phyloP scores from a whole-genome alignment of 2,329 filamentous ascomycete species.

The Apiospora phragmitis region DNA sequence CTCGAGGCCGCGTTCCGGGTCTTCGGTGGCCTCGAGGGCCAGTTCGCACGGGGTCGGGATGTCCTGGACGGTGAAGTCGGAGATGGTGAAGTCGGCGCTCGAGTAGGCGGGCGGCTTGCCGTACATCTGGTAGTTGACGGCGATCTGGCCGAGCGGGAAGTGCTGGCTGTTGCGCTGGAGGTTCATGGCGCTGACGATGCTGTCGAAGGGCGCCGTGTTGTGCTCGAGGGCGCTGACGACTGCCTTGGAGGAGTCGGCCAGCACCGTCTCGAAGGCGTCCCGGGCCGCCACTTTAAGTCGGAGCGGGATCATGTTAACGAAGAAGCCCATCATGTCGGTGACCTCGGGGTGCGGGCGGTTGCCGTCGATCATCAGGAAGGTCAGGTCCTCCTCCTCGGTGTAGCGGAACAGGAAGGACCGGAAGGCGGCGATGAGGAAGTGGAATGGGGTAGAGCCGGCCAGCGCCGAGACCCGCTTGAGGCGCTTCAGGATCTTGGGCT shows the following conservation, averaged over 20 bases:
- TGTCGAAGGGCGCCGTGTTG: not conserved
- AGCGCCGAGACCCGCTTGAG: too few relatives aligned
- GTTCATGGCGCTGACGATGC: not conserved
- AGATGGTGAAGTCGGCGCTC: not conserved
- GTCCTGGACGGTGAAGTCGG: not conserved
- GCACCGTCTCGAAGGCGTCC: too few relatives aligned
- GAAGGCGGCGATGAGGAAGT: not conserved
- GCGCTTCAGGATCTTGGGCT: too few relatives aligned
- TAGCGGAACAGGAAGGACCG: not conserved
- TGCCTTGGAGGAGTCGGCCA: not conserved
- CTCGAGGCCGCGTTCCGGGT: not conserved
- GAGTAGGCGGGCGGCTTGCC: not conserved
- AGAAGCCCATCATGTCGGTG: not conserved
- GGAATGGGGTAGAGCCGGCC: not conserved
- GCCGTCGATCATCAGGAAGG: not conserved
- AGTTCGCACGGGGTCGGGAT: not conserved
- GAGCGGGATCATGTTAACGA: not conserved
- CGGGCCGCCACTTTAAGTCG: not conserved
- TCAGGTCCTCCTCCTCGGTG: not conserved
- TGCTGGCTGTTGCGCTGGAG: not conserved
- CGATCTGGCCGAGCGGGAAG: not conserved
- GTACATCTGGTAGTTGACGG: not conserved
- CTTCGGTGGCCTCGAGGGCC: not conserved
- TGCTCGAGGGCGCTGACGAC: not conserved
- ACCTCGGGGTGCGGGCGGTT: not conserved